These are phyloP conservation scores for Parastagonospora nodorum DNA, from an alignment of 2,329 filamentous ascomycete species.

Conservation along the genomic window DNA sequence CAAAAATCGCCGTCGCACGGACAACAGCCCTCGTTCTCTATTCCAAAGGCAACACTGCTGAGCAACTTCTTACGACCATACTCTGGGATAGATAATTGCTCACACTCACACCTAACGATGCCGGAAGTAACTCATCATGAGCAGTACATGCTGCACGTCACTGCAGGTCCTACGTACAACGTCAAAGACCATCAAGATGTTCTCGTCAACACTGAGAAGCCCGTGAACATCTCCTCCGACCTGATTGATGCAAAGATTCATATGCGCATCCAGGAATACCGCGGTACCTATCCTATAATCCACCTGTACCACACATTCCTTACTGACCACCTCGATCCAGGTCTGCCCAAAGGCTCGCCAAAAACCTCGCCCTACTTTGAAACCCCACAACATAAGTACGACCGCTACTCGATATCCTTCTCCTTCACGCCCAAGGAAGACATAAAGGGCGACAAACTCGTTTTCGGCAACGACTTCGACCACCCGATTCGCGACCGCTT, in stretches of 20 bases:
- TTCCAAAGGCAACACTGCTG: neutral
- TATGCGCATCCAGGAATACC: constrained; percentile 72
- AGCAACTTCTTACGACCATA: neutral
- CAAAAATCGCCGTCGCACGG: constrained; percentile 2
- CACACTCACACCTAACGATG: neutral
- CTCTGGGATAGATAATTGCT: neutral
- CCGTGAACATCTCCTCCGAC: constrained; percentile 66
- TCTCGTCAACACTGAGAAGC: constrained; percentile 71
- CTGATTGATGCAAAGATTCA: constrained; percentile 70
- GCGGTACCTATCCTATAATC: constrained; percentile 38
- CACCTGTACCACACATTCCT: neutral
- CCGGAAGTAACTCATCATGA: constrained; percentile 50
- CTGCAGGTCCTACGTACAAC: constrained; percentile 79
- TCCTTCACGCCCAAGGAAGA: constrained; percentile 72
- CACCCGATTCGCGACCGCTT: constrained; percentile 84
- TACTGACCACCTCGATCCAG: constrained; percentile 44
- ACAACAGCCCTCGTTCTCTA: neutral
- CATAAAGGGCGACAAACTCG: constrained; percentile 72
- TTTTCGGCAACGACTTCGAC: constrained; percentile 97
- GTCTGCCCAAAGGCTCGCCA: constrained; percentile 74
- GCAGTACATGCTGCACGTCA: constrained; percentile 80
- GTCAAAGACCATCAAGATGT: constrained; percentile 72
- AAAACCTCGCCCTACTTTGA: constrained; percentile 78
- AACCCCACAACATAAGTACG: constrained; percentile 68
- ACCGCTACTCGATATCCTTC: constrained; percentile 86